These are phyloP conservation scores for Paecilomyces sp. DNA, from an alignment of 2,329 filamentous ascomycete species.

Conservation along the genomic window DNA sequence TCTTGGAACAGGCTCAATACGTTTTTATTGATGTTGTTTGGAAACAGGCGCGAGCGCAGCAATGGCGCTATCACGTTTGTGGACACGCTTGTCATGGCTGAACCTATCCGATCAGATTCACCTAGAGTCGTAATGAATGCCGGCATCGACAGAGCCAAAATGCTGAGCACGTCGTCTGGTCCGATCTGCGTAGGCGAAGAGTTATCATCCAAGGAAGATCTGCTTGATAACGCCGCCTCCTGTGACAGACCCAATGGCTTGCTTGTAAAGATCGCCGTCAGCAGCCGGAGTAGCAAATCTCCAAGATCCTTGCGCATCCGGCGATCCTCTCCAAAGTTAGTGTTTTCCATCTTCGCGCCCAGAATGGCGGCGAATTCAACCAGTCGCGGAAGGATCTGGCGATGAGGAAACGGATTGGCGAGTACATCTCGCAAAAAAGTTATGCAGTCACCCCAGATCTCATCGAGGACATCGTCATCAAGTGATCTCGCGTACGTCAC, in stretches of 20 bases:
- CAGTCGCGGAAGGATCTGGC: slow-evolving; percentile 78
- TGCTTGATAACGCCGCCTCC: slow-evolving; percentile 39
- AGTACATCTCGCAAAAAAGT: slow-evolving; percentile 84
- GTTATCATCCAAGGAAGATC: slow-evolving; percentile 35
- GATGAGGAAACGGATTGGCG: slow-evolving; percentile 87
- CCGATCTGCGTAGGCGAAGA: slow-evolving; percentile 36
- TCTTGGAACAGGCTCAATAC: slow-evolving; percentile 69
- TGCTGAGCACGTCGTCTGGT: slow-evolving; percentile 69
- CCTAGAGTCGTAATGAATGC: slow-evolving; percentile 76
- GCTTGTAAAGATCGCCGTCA: slow-evolving; percentile 92
- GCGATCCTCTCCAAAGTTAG: slow-evolving; percentile 88
- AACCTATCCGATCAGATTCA: slow-evolving; percentile 74
- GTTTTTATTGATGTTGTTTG: slow-evolving; percentile 68
- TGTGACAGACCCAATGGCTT: slow-evolving; percentile 67
- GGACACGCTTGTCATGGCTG: slow-evolving; percentile 73
- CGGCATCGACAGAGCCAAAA: slow-evolving; percentile 71
- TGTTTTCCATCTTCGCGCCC: slow-evolving; percentile 94
- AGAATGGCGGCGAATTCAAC: slow-evolving; percentile 84
- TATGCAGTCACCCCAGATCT: slow-evolving; percentile 95
- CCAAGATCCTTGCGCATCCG: slow-evolving; percentile 87
- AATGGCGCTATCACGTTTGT: slow-evolving; percentile 74
- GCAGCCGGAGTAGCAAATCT: slow-evolving; percentile 77
- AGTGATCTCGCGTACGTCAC: slow-evolving; percentile 84
- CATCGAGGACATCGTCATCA: slow-evolving; percentile 95
- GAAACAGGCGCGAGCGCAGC: slow-evolving; percentile 78